Evolutionary conservation across 2,329 filamentous ascomycete genomes (phyloP).

Genomic region (Epichloe gansuensis): DNA sequence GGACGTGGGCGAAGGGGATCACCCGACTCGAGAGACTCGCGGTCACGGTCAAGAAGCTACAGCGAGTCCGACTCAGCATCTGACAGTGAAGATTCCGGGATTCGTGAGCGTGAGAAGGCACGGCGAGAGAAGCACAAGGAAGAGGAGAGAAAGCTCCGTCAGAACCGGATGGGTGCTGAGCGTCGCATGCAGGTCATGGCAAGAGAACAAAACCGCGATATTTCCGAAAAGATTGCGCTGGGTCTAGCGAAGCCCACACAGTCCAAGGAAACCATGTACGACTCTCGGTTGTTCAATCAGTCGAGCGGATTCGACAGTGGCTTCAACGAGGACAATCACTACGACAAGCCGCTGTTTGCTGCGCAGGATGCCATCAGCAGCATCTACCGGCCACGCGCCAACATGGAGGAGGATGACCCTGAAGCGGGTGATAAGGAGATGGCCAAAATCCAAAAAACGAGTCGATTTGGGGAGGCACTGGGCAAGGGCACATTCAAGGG

Average conservation of each 20-base stretch:
- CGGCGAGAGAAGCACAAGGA: conserved; percentile 69
- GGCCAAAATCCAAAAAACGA: conserved; percentile 75
- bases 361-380: conserved; percentile 89
- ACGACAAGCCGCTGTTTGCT: conserved; percentile 94
- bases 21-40: conserved; percentile 26
- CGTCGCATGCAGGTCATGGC: conserved; percentile 85
- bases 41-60: conserved; percentile 33
- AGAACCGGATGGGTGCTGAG: conserved; percentile 92
- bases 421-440: conserved; percentile 71
- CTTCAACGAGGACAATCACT: conserved; percentile 94
- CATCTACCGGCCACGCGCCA: conserved; percentile 75
- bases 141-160: conserved; percentile 77
- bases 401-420: conserved; percentile 64
- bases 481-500: conserved; percentile 89
- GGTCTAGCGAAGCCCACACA: conserved; percentile 91
- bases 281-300: conserved; percentile 90
- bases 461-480: conserved; percentile 72
- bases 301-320: conserved; percentile 80
- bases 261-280: conserved; percentile 89
- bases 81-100: conserved; percentile 52
- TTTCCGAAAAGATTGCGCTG: conserved; percentile 90
- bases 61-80: conserved; percentile 37
- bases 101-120: conserved; percentile 62
- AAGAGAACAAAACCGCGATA: conserved; percentile 89
- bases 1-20: conserved; percentile 30